Evolutionary conservation across 208 protist species (phyloP).

Genomic region (Kentomonas sorsogonicus): DNA sequence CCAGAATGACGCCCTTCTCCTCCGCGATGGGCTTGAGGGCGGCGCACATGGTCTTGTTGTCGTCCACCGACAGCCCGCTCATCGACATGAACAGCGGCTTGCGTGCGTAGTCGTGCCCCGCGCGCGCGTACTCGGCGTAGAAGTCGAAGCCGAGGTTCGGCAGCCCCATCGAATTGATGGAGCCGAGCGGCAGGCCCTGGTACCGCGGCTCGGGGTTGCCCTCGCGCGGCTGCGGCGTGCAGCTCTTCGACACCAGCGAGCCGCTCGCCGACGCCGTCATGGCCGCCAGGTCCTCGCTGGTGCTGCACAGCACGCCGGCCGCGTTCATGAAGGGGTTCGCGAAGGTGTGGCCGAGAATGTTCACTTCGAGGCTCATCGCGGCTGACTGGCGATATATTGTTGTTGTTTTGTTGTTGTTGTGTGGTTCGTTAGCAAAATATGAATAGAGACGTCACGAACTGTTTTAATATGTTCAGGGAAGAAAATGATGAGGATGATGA

Average conservation of each 20-base stretch:
- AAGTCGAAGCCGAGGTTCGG: conserved; percentile 83
- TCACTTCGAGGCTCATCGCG: conserved; percentile 64
- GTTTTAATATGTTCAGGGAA: too few species aligned
- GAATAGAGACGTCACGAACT: background rate
- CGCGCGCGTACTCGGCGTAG: conserved; percentile 56
- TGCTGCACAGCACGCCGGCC: conserved; percentile 76
- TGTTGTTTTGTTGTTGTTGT: conserved; percentile 5
- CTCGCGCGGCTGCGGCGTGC: conserved; percentile 50
- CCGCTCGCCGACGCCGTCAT: conserved; percentile 62
- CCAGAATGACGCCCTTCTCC: conserved; percentile 59
- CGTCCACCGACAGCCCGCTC: conserved; percentile 68
- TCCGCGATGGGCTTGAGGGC: conserved; percentile 42
- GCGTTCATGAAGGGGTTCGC: conserved; percentile 89
- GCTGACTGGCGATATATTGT: too few species aligned
- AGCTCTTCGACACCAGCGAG: conserved; percentile 82
- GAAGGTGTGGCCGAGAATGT: conserved; percentile 47
- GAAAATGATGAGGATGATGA: too few species aligned
- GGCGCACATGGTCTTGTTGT: conserved; percentile 69
- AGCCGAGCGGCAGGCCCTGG: conserved; percentile 55
- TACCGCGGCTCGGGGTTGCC: conserved; percentile 86
- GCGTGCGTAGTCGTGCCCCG: conserved; percentile 42
- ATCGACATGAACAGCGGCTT: conserved; percentile 87
- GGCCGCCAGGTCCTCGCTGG: conserved; percentile 40
- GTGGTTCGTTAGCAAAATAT: conserved; percentile 1
- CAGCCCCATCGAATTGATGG: conserved; percentile 88